A percentile compares a stretch with the other conserved stretches of the same genome.
phyloP scores from a whole-genome alignment of 2,329 filamentous ascomycete species.

The Colletotrichum siamense region DNA sequence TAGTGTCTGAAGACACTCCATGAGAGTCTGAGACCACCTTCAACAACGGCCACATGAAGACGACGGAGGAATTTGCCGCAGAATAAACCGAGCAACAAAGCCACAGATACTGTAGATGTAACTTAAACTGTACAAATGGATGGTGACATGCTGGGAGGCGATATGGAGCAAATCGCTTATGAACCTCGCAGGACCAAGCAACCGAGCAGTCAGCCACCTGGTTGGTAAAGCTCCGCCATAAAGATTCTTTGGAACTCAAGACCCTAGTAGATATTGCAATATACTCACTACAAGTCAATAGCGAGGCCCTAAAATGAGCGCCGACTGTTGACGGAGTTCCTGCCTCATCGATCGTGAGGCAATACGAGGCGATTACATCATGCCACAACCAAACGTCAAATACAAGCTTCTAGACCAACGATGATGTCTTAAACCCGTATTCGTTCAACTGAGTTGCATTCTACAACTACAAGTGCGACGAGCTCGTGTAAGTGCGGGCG shows the following conservation, averaged over 20 bases:
- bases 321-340: background rate
- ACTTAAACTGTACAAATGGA: background rate
- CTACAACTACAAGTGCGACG: background rate
- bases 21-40: background rate
- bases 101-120: background rate
- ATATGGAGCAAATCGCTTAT: background rate
- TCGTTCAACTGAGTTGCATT: background rate
- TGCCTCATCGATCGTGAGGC: background rate
- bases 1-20: background rate
- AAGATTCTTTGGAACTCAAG: background rate
- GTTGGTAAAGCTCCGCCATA: background rate
- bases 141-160: background rate
- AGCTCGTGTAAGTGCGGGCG: background rate
- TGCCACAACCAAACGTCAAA: background rate
- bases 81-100: rapidly evolving
- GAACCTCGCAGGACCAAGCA: background rate
- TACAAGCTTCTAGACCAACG: background rate
- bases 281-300: background rate
- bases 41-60: background rate
- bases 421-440: background rate
- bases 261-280: background rate
- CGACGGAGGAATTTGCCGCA: background rate
- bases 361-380: background rate
- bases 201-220: background rate
- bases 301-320: background rate